Conservation (phyloP, 2,329 filamentous ascomycete species). For the Xylaria hypoxylon region DNA sequence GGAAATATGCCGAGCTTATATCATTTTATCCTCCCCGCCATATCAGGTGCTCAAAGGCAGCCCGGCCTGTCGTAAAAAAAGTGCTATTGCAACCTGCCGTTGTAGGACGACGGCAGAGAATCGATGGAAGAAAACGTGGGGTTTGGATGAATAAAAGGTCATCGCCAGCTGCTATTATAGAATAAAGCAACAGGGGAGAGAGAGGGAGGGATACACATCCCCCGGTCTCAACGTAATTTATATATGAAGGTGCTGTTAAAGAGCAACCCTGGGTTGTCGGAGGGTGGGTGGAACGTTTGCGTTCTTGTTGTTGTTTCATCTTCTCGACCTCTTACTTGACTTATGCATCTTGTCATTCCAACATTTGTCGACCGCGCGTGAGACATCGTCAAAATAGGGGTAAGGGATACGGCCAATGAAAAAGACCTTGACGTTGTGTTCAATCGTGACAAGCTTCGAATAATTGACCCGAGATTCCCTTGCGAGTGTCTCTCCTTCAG, state of each 20-base stretch:
- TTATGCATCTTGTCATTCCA: constrained; percentile 59
- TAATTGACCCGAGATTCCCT: constrained; percentile 68
- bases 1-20: constrained; percentile 6
- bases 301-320: constrained; percentile 33
- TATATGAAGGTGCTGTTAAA: constrained; percentile 33
- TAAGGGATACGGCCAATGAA: constrained; percentile 64
- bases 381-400: constrained; percentile 57
- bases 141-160: constrained; percentile 8
- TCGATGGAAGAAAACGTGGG: constrained; percentile 21
- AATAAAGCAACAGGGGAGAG: constrained; percentile 19
- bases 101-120: neutral
- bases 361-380: constrained; percentile 61
- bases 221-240: constrained; percentile 38
- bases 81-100: constrained; percentile 3
- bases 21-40: constrained; percentile 11
- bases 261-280: constrained; percentile 28
- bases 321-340: constrained; percentile 43
- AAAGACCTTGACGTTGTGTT: constrained; percentile 68
- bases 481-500: constrained; percentile 59
- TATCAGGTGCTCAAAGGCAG: neutral
- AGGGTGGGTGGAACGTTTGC: constrained; percentile 20
- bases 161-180: constrained; percentile 16
- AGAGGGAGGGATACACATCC: constrained; percentile 14
- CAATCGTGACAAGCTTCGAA: constrained; percentile 65
- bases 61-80: neutral